phyloP scores from a whole-genome alignment of 768 basidiomycete species.

The Tricholoma bakamatsutake region DNA sequence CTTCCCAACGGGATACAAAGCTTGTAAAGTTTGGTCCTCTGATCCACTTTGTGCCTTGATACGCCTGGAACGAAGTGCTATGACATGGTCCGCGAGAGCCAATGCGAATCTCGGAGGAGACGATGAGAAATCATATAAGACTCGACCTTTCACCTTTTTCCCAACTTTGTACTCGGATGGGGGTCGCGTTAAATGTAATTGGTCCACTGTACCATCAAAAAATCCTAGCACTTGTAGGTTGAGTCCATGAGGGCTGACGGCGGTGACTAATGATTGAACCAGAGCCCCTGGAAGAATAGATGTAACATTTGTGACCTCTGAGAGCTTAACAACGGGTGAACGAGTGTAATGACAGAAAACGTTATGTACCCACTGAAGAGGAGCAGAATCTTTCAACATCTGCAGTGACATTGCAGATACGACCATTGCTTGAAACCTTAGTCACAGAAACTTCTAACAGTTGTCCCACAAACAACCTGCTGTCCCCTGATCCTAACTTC shows the following conservation, averaged over 20 bases:
- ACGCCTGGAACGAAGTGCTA: constrained; percentile 43
- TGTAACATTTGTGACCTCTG: constrained; percentile 71
- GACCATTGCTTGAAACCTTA: constrained; percentile 68
- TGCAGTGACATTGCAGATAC: constrained; percentile 66
- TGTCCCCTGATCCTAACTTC: constrained; percentile 27
- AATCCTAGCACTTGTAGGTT: constrained; percentile 88
- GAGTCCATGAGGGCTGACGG: constrained; percentile 65
- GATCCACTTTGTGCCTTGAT: constrained; percentile 20
- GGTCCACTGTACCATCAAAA: constrained; percentile 87
- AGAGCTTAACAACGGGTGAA: constrained; percentile 37
- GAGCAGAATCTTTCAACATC: constrained; percentile 43
- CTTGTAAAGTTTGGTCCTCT: constrained; percentile 31
- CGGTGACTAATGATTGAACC: constrained; percentile 78
- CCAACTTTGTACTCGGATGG: constrained; percentile 49
- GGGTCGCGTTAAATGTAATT: constrained; percentile 60
- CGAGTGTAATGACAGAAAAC: constrained; percentile 3
- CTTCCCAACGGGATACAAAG: constrained; percentile 69
- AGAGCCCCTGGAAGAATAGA: constrained; percentile 85
- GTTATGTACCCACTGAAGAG: constrained; percentile 43
- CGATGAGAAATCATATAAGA: constrained; percentile 74
- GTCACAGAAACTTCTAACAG: constrained; percentile 62
- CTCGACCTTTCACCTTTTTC: constrained; percentile 75
- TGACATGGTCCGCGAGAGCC: constrained; percentile 65
- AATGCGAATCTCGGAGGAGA: constrained; percentile 84
- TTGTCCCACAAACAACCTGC: constrained; percentile 53